These are phyloP conservation scores for Endocalyx cinctus DNA, from an alignment of 2,329 filamentous ascomycete genomes.

Conservation along the genomic window DNA sequence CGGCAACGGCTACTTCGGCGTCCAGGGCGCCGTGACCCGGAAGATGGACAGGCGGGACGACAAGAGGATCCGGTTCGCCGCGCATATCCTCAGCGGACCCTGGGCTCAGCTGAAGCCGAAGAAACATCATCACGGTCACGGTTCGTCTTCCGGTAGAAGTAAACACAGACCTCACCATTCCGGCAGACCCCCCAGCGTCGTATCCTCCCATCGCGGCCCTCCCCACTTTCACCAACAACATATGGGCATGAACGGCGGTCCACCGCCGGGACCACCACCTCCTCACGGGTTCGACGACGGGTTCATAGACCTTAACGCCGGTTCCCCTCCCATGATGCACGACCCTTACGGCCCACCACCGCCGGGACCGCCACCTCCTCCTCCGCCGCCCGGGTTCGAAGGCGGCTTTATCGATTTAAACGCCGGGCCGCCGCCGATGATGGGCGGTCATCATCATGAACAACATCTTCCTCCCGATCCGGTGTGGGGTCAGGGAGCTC, in stretches of 20 bases:
- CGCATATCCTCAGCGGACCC: constrained; percentile 26
- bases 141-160: not conserved
- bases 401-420: constrained; percentile 22
- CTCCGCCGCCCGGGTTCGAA: constrained; percentile 11
- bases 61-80: constrained; percentile 17
- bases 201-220: too few species aligned
- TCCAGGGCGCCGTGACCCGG: constrained; percentile 24
- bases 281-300: not conserved
- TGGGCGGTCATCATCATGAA: too few species aligned
- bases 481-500: too few species aligned
- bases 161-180: not conserved
- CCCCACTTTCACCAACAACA: too few species aligned
- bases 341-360: not conserved
- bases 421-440: too few species aligned
- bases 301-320: not conserved
- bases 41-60: constrained; percentile 19
- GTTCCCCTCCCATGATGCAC: not conserved
- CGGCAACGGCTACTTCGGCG: constrained; percentile 18
- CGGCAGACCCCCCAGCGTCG: not conserved
- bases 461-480: constrained; percentile 11
- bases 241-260: too few species aligned
- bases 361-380: not conserved
- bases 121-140: constrained; percentile 11
- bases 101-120: constrained; percentile 21
- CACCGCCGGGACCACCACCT: not conserved